Evolutionary conservation across 805 yeast species (phyloP).

Genomic region (Hemisphaericaspora nanyangensis): DNA sequence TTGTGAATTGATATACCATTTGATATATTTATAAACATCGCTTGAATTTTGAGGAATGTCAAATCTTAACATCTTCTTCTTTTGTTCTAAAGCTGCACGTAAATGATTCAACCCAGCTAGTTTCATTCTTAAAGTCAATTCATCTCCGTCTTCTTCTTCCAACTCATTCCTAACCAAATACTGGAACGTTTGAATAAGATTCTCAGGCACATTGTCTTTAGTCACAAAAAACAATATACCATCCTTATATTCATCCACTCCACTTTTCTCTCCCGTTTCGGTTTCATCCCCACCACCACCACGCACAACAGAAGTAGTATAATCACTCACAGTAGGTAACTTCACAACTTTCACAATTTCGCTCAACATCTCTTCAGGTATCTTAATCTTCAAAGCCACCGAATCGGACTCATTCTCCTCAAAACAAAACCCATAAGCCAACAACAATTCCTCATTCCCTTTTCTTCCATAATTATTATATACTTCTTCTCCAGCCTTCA

Average conservation of each 20-base stretch:
- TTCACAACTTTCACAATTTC: constrained; percentile 29
- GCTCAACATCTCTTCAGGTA: constrained; percentile 33
- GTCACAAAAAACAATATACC: constrained; percentile 41
- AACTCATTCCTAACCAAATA: constrained; percentile 46
- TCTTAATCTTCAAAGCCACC: constrained; percentile 56
- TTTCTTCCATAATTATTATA: constrained; percentile 86
- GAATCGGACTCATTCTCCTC: constrained; percentile 55
- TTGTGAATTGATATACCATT: constrained; percentile 48
- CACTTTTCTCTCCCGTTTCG: constrained; percentile 3
- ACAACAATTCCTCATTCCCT: constrained; percentile 75
- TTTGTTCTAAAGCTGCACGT: constrained; percentile 48
- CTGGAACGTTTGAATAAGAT: constrained; percentile 52
- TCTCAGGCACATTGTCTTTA: constrained; percentile 32
- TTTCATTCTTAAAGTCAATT: constrained; percentile 48
- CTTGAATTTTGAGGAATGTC: constrained; percentile 14
- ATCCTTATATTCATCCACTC: constrained; percentile 17
- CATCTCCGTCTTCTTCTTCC: constrained; percentile 28
- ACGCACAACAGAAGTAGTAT: constrained; percentile 33
- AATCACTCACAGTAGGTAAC: constrained; percentile 33
- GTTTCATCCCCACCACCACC: background rate
- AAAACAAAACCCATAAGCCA: constrained; percentile 78
- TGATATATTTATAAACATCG: constrained; percentile 21
- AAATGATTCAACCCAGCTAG: constrained; percentile 60
- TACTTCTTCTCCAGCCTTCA: constrained; percentile 44
- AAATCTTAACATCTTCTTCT: constrained; percentile 16